Conservation (phyloP, 257 asterid genomes). For the Solanum raphanifolium region DNA sequence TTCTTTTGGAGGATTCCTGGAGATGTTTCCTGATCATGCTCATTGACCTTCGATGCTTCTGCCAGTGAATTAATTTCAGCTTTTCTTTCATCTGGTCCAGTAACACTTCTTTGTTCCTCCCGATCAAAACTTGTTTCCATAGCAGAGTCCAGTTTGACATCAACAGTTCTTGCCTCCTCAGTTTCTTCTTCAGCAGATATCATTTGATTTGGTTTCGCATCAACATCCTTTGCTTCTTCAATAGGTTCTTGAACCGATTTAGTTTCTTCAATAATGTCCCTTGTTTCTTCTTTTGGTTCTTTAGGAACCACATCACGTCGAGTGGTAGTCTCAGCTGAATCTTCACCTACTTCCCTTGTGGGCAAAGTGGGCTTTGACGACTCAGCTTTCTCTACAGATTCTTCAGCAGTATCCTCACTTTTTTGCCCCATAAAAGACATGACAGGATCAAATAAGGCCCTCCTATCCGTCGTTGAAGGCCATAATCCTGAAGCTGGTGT, state of each 20-base stretch:
- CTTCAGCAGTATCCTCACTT: conserved; percentile 35
- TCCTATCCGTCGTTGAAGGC: conserved; percentile 61
- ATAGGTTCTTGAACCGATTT: neutral
- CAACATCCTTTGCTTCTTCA: neutral
- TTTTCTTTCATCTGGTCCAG: conserved; percentile 25
- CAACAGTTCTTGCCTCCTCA: conserved; percentile 16
- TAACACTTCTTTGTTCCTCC: conserved; percentile 25
- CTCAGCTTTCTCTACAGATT: conserved; percentile 28
- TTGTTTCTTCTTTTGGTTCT: conserved; percentile 30
- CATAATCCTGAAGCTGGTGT: conserved; percentile 59
- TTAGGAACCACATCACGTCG: conserved; percentile 24
- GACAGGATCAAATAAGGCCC: conserved; percentile 60
- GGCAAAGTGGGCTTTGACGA: conserved; percentile 23
- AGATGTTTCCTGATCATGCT: conserved; percentile 33
- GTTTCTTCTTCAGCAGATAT: conserved; percentile 8
- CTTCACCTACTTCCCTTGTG: conserved; percentile 20
- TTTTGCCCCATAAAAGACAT: conserved; percentile 70
- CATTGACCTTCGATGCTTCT: conserved; percentile 35
- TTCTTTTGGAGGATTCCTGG: conserved; percentile 19
- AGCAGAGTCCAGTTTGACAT: conserved; percentile 24
- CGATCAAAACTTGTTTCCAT: conserved; percentile 21
- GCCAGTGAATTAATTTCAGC: conserved; percentile 24
- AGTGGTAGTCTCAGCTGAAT: conserved; percentile 16
- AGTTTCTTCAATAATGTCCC: conserved; percentile 2
- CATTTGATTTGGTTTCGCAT: conserved; percentile 1